These are phyloP conservation scores for Leccinum truebloodii DNA, from an alignment of 768 basidiomycete genomes.

Conservation along the genomic window DNA sequence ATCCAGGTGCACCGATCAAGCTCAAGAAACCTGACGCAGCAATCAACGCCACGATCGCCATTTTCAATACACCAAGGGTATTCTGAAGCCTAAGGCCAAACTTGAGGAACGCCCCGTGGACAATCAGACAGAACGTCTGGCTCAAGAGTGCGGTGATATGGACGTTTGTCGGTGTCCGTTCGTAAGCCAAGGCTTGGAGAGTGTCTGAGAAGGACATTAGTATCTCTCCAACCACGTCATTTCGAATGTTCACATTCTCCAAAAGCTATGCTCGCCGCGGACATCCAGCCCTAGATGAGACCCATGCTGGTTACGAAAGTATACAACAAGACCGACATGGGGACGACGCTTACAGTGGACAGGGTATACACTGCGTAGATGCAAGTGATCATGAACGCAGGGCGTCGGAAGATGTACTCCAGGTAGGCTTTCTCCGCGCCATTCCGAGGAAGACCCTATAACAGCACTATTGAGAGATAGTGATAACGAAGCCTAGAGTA, in stretches of 20 bases:
- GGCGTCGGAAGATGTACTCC: constrained; percentile 66
- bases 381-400: constrained; percentile 62
- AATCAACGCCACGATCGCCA: constrained; percentile 54
- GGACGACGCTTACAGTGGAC: constrained; percentile 47
- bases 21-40: constrained; percentile 55
- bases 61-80: constrained; percentile 58
- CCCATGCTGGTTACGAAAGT: neutral
- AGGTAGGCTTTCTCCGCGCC: constrained; percentile 80
- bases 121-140: constrained; percentile 54
- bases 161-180: constrained; percentile 46
- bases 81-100: constrained; percentile 68
- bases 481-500: neutral
- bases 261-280: constrained; percentile 64
- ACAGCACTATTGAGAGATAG: neutral
- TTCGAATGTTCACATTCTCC: constrained; percentile 60
- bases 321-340: neutral
- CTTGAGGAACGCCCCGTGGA: constrained; percentile 55
- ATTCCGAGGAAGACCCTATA: constrained; percentile 63
- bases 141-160: constrained; percentile 57
- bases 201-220: constrained; percentile 46
- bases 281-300: constrained; percentile 49
- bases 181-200: constrained; percentile 51
- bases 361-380: constrained; percentile 57
- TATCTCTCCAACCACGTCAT: neutral
- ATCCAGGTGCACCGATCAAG: constrained; percentile 49